Evolutionary conservation across 768 basidiomycete species (phyloP).

Genomic region (Mycena latifolia): DNA sequence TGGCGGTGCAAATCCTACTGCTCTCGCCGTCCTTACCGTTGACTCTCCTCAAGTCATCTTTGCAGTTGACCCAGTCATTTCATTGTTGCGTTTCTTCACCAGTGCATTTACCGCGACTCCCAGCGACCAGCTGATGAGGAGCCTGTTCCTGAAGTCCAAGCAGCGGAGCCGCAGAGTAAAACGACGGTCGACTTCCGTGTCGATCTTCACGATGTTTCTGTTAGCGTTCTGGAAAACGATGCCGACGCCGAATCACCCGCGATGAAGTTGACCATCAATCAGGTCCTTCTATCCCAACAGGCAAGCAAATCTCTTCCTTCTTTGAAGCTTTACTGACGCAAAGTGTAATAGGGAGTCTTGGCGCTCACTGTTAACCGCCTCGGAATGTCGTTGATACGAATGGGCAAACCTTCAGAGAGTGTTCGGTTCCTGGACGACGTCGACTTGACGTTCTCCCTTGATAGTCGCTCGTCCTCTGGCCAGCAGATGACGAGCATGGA

Average conservation of each 20-base stretch:
- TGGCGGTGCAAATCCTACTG: constrained; percentile 64
- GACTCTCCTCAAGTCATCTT: constrained; percentile 96
- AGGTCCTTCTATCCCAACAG: constrained; percentile 93
- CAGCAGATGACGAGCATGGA: constrained; percentile 89
- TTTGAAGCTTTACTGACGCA: constrained; percentile 4
- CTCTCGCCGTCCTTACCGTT: constrained; percentile 87
- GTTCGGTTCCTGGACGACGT: constrained; percentile 95
- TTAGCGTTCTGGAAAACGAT: constrained; percentile 91
- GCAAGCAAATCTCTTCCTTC: constrained; percentile 51
- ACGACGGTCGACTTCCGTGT: constrained; percentile 73
- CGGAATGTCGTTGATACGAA: constrained; percentile 94
- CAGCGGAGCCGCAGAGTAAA: constrained; percentile 32
- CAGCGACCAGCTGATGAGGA: constrained; percentile 30
- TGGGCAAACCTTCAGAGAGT: constrained; percentile 86
- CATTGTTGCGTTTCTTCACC: constrained; percentile 87
- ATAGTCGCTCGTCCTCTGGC: constrained; percentile 78
- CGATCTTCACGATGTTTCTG: constrained; percentile 90
- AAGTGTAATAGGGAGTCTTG: constrained; percentile 70
- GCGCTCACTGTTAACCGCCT: constrained; percentile 84
- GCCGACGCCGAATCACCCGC: constrained; percentile 83
- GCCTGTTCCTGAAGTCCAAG: constrained; percentile 21
- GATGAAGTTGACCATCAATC: constrained; percentile 85
- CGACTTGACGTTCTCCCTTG: constrained; percentile 88
- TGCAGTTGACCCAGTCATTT: constrained; percentile 91
- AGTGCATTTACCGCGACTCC: constrained; percentile 57